These are phyloP conservation scores for Tulasnella sp. DNA, from an alignment of 768 basidiomycete genomes.

Conservation along the genomic window DNA sequence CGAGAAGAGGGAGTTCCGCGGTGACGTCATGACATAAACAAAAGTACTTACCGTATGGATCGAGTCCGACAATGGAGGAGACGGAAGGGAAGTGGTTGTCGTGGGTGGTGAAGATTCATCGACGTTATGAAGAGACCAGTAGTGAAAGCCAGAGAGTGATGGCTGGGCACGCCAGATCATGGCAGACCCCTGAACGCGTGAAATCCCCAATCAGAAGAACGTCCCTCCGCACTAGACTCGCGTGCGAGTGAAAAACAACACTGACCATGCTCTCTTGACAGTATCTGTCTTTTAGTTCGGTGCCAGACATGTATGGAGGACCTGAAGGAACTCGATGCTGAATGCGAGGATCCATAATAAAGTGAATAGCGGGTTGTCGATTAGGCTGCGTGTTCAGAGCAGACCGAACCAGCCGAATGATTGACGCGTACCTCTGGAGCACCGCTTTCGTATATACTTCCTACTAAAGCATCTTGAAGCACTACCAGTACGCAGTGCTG, in stretches of 20 bases:
- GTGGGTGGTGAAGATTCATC: background rate
- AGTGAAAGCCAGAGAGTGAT: background rate
- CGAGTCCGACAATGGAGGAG: background rate
- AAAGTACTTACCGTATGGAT: background rate
- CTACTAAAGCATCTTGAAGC: background rate
- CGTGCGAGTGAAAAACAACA: slow-evolving; percentile 1
- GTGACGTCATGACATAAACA: background rate
- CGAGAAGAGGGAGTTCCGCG: background rate
- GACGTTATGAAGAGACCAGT: background rate
- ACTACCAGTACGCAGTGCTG: background rate
- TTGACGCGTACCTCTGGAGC: background rate
- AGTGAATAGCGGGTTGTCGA: background rate
- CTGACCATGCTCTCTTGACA: background rate
- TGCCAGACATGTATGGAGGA: background rate
- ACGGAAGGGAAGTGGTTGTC: background rate
- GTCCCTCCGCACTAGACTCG: background rate
- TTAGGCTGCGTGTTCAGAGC: background rate
- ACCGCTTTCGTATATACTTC: background rate
- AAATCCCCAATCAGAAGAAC: background rate
- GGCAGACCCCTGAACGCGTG: background rate
- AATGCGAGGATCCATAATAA: background rate
- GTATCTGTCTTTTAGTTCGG: background rate
- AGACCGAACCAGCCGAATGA: background rate
- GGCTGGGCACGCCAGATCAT: slow-evolving; percentile 1
- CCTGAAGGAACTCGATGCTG: background rate